Percentiles rank a stretch among this genome's conserved stretches.
Conservation (phyloP, 2,329 filamentous ascomycete genomes). For the Cercospora sp. region DNA sequence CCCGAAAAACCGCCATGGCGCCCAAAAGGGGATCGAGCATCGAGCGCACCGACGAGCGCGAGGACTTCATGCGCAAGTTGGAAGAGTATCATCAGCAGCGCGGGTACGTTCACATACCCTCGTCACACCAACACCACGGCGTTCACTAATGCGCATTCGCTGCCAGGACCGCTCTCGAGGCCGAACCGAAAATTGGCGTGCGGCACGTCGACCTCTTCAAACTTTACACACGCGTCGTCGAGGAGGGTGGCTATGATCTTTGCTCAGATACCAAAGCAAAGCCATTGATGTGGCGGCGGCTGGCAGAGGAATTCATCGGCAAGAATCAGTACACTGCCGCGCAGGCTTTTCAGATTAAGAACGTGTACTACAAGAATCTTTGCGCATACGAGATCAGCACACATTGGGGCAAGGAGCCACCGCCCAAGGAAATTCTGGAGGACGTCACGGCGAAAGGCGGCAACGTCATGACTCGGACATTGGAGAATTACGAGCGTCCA, state of each 20-base stretch:
- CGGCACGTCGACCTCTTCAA: slow-evolving; percentile 74
- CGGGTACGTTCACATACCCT: slow-evolving; percentile 52
- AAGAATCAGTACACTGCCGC: slow-evolving; percentile 73
- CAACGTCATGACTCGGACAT: slow-evolving; percentile 71
- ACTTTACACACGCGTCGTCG: slow-evolving; percentile 74
- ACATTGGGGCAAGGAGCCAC: slow-evolving; percentile 75
- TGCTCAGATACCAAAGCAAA: slow-evolving; percentile 66
- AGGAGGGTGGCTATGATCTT: slow-evolving; percentile 81
- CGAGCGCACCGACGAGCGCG: slow-evolving; percentile 63
- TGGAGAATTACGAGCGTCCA: slow-evolving; percentile 68
- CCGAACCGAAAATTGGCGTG: slow-evolving; percentile 76
- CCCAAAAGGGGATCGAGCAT: slow-evolving; percentile 50
- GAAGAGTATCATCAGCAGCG: slow-evolving; percentile 73
- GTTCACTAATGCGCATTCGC: slow-evolving; percentile 28
- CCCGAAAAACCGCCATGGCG: slow-evolving; percentile 41
- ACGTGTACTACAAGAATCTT: slow-evolving; percentile 85
- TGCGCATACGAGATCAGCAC: slow-evolving; percentile 79
- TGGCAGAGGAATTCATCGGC: slow-evolving; percentile 74
- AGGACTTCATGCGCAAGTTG: slow-evolving; percentile 74
- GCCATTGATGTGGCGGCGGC: slow-evolving; percentile 80
- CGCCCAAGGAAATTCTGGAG: slow-evolving; percentile 84
- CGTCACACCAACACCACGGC: neutral
- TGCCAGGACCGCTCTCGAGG: slow-evolving; percentile 67
- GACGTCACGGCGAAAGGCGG: slow-evolving; percentile 77
- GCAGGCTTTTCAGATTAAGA: slow-evolving; percentile 83